These are phyloP conservation scores for Phallus indusiatus DNA, from an alignment of 768 basidiomycete genomes.

Conservation along the genomic window DNA sequence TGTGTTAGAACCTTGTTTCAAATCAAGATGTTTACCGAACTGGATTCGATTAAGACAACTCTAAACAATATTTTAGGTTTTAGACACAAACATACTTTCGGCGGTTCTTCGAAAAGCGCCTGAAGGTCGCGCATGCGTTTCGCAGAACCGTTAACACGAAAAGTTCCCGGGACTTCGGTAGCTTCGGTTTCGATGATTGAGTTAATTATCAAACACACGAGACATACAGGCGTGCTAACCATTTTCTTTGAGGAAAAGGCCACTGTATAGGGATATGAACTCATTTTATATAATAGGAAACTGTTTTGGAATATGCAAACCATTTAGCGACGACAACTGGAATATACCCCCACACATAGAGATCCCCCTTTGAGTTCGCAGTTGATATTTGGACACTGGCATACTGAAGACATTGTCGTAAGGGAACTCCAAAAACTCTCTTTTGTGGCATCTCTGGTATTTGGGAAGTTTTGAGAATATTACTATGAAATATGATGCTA, in stretches of 20 bases:
- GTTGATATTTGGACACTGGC: conserved; percentile 94
- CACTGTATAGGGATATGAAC: conserved; percentile 35
- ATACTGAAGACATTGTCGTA: conserved; percentile 74
- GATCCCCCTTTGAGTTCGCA: conserved; percentile 68
- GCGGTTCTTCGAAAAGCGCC: conserved; percentile 78
- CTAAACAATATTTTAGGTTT: not conserved
- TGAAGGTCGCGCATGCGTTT: conserved; percentile 96
- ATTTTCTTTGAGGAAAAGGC: conserved; percentile 89
- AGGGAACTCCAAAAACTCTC: conserved; percentile 76
- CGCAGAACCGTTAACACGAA: conserved; percentile 91
- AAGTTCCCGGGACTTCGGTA: conserved; percentile 88
- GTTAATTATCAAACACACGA: not conserved
- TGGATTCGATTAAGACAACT: conserved; percentile 20
- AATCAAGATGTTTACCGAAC: conserved; percentile 93
- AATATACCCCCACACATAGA: conserved; percentile 90
- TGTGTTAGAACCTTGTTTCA: conserved; percentile 80
- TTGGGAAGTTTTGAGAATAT: not conserved
- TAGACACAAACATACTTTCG: conserved; percentile 46
- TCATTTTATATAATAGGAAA: not conserved
- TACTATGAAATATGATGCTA: not conserved
- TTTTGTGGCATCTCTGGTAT: not conserved
- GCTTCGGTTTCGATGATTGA: conserved; percentile 33
- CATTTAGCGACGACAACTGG: conserved; percentile 98
- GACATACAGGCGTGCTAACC: conserved; percentile 34
- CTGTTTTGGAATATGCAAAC: conserved; percentile 34